Percentiles rank a stretch among this genome's conserved stretches.
These are phyloP conservation scores for Vitis hybrid DNA, from an alignment of 177 flowering plant species.

Conservation along the genomic window DNA sequence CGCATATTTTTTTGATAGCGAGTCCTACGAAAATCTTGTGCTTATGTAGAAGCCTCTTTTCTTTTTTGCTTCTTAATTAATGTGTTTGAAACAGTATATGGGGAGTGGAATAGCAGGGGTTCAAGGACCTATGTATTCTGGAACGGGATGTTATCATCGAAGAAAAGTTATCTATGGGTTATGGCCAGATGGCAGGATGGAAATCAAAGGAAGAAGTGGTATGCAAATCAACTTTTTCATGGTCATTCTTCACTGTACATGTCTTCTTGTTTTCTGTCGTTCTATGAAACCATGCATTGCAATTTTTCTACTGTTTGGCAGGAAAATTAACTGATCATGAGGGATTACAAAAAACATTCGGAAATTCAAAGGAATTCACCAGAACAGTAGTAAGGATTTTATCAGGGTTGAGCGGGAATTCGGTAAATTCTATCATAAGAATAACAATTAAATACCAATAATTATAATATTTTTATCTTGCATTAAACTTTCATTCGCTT, in stretches of 20 bases:
- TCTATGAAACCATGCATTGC: too few species aligned
- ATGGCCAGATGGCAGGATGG: constrained; percentile 23
- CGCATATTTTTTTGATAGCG: too few species aligned
- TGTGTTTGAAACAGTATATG: constrained; percentile 13
- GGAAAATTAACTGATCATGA: constrained; percentile 17
- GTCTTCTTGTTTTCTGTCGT: neutral
- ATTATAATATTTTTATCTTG: too few species aligned
- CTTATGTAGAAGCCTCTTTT: too few species aligned
- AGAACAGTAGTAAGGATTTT: constrained; percentile 25
- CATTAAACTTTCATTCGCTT: too few species aligned
- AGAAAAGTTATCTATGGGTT: constrained; percentile 52
- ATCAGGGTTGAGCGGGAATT: neutral
- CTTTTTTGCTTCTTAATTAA: neutral
- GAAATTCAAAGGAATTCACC: constrained; percentile 29
- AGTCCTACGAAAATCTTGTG: too few species aligned
- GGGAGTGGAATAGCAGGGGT: constrained; percentile 41
- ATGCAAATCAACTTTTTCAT: neutral
- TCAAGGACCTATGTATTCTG: constrained; percentile 57
- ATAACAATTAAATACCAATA: too few species aligned
- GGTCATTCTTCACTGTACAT: neutral
- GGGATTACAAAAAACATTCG: constrained; percentile 22
- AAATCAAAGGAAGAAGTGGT: constrained; percentile 9
- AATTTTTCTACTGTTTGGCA: neutral
- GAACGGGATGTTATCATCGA: constrained; percentile 62
- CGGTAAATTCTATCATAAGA: neutral